A percentile compares a stretch with the other conserved stretches of the same genome.
Conservation (phyloP, 2,329 filamentous ascomycete species). For the Fusarium setosum region DNA sequence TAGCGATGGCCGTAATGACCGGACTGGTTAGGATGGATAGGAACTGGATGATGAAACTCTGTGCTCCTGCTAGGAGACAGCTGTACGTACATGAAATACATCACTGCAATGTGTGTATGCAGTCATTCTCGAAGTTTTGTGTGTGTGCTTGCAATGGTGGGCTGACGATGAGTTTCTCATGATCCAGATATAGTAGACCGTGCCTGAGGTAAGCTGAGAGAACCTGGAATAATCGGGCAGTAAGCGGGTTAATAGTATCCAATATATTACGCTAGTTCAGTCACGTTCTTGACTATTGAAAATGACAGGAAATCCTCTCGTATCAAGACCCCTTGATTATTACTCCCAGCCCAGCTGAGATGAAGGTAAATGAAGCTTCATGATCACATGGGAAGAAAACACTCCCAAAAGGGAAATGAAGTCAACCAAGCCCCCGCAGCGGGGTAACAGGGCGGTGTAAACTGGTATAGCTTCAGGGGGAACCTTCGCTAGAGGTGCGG, state of each 20-base stretch:
- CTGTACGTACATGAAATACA: constrained; percentile 31
- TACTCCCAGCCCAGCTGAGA: too few relatives aligned
- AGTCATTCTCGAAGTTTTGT: background rate
- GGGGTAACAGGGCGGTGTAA: constrained; percentile 30
- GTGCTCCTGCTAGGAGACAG: constrained; percentile 5
- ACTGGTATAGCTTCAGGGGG: constrained; percentile 26
- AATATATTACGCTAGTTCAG: too few relatives aligned
- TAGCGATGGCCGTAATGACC: constrained; percentile 2
- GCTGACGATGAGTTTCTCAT: background rate
- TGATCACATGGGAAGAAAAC: constrained; percentile 13
- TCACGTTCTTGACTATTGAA: too few relatives aligned
- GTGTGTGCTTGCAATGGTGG: background rate
- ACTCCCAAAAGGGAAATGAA: constrained; percentile 20
- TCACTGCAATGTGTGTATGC: background rate
- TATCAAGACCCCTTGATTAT: too few relatives aligned
- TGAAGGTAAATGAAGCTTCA: constrained; percentile 14
- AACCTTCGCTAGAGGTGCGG: constrained; percentile 9
- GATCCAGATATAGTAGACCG: too few relatives aligned
- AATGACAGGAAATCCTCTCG: too few relatives aligned
- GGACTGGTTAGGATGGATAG: background rate
- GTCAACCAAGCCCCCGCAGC: constrained; percentile 30
- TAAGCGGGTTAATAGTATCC: too few relatives aligned
- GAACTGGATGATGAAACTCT: constrained; percentile 6
- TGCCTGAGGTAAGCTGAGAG: too few relatives aligned
- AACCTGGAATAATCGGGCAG: too few relatives aligned